Conservation (phyloP, 1,284 basidiomycete species). For the Marasmius tenuissimus region DNA sequence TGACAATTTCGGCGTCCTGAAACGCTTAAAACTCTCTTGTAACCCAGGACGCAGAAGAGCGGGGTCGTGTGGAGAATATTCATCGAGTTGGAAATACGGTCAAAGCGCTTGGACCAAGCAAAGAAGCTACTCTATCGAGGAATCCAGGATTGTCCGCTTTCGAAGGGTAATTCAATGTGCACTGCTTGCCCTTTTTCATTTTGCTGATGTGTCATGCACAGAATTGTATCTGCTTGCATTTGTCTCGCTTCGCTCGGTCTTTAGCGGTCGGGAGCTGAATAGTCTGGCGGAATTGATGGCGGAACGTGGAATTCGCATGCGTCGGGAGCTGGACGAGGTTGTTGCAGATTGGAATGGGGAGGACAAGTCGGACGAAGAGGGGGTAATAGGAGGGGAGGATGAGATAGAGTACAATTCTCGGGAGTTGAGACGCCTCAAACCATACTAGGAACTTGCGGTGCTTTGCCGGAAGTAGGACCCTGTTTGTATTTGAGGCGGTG, state of each 20-base stretch:
- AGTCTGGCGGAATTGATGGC: conserved; percentile 76
- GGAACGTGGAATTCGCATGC: conserved; percentile 77
- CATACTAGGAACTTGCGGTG: conserved; percentile 42
- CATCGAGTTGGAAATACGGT: conserved; percentile 81
- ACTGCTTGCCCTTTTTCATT: conserved; percentile 4
- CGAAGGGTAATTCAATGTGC: conserved; percentile 57
- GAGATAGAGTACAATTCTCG: conserved; percentile 62
- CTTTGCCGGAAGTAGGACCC: conserved; percentile 3
- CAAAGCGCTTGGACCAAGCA: conserved; percentile 59
- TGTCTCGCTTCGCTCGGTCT: conserved; percentile 67
- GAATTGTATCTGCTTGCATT: conserved; percentile 89
- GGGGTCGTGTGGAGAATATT: conserved; percentile 76
- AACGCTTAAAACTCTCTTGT: conserved; percentile 5
- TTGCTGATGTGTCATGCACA: conserved; percentile 29
- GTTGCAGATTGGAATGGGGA: conserved; percentile 42
- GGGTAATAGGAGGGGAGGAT: conserved; percentile 38
- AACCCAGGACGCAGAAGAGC: conserved; percentile 64
- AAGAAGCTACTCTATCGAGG: conserved; percentile 83
- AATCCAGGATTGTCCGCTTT: conserved; percentile 77
- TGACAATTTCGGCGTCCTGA: neutral
- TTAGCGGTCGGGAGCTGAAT: conserved; percentile 67
- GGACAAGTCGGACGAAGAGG: conserved; percentile 26
- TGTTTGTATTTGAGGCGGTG: neutral
- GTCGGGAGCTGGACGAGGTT: conserved; percentile 66
- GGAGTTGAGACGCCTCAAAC: conserved; percentile 63